Base-by-base conservation (phyloP, 2,329 filamentous ascomycete species). In the Ceratocystis eucalypticola region DNA sequence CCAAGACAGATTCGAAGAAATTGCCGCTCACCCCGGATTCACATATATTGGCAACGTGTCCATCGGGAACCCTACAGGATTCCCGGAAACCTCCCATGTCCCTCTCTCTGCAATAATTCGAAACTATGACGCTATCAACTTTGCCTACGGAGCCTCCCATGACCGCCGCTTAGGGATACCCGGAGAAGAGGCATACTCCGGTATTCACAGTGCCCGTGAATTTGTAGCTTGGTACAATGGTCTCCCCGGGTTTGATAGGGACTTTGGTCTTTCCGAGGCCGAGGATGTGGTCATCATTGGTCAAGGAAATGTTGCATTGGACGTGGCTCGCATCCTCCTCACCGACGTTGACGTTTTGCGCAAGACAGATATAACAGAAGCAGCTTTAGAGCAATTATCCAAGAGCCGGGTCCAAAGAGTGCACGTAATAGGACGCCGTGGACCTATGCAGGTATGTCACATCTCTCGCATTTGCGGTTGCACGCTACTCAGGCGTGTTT, bases 151-250 rank as follows among this genome's bases (percentile, higher is more conserved):
- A 15, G 93, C 94, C 2, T 88, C 90, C 0, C 84, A 88, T 73
- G 94, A 99, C 74, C 86, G 85, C 69, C 85, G 82, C 66, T 80
- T 99, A 0, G 86, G 84, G 0, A 85, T 99, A 45, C 85, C 88
- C 0, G 92, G 93, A 7, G 94, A 99, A 72, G 81, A 86, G 2
- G 75, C 76, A 5, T 77, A 94, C 5, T 79, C 80, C 30, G 90
- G 89, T 2, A 85, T 97, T 20, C 88, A 91, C 73, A 96, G 92
- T 6, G 94, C 94, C 1, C 84, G 94, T 33, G 88, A 91, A 48
- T 96, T 97, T 74, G 94, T 99, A 1, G 94, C 92, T 20, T 99
- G 94, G 94, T 99, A 99, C 76, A 99, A 99, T 75, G 94, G 94
- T 2, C 80, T 96, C 2, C 94, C 94, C 0, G 89, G 95, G 71